Evolutionary conservation across 192 early-diverging fungal species (phyloP).

Genomic region (Allomyces macrogynus): DNA sequence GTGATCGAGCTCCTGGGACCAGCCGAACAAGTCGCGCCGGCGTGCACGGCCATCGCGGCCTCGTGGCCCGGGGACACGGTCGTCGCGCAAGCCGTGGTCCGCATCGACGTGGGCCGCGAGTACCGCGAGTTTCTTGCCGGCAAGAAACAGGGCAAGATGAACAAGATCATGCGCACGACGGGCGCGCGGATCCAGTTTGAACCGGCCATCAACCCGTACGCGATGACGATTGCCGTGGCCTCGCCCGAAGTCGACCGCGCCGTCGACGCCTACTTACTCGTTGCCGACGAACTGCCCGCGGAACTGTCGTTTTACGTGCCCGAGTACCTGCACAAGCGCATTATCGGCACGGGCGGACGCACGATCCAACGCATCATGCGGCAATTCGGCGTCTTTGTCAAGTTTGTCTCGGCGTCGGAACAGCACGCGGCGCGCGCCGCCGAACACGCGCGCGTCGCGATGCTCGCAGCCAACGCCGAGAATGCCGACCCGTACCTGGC

Average conservation of each 20-base stretch:
- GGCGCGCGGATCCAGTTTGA: conserved; percentile 43
- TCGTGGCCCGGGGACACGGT: conserved; percentile 8
- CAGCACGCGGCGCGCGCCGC: too few relatives aligned
- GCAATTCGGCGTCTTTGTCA: conserved; percentile 60
- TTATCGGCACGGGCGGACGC: conserved; percentile 63
- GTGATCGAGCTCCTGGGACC: too few relatives aligned
- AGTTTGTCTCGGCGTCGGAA: conserved; percentile 20
- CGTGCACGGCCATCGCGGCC: too few relatives aligned
- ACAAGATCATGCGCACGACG: conserved; percentile 49
- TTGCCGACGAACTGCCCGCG: conserved; percentile 57
- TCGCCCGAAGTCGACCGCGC: conserved; percentile 23
- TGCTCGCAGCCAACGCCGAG: too few relatives aligned
- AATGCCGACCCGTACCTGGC: too few relatives aligned
- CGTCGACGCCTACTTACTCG: conserved; percentile 35
- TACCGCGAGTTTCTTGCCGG: conserved; percentile 67
- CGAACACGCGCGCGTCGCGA: too few relatives aligned
- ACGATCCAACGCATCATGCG: conserved; percentile 76
- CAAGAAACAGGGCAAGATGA: conserved; percentile 71
- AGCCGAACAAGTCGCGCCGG: too few relatives aligned
- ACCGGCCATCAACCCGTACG: conserved; percentile 37
- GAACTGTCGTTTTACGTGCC: conserved; percentile 61
- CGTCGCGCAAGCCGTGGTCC: conserved; percentile 39
- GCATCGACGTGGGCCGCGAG: conserved; percentile 47
- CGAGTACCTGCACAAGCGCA: conserved; percentile 55
- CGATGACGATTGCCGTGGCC: conserved; percentile 47